Evolutionary conservation across 345 rosid genomes (phyloP).

Genomic region (sweet orange (Citrus sinensis)): DVS_A1.0 CM039164.1:15451501-15452000

Average conservation of each 20-base stretch:
- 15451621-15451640: background rate
- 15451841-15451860: slow-evolving; percentile 85
- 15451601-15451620: slow-evolving; percentile 90
- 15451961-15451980: background rate
- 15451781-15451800: slow-evolving; percentile 32
- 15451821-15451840: slow-evolving; percentile 96
- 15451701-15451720: background rate
- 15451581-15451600: slow-evolving; percentile 98
- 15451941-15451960: background rate
- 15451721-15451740: background rate
- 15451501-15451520: slow-evolving; percentile 58
- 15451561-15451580: slow-evolving; percentile 90
- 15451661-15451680: background rate
- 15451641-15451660: background rate
- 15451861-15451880: slow-evolving; percentile 96
- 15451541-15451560: slow-evolving; percentile 97
- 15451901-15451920: slow-evolving; percentile 13
- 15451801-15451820: slow-evolving; percentile 98
- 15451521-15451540: slow-evolving; percentile 97
- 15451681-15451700: background rate
- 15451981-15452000: background rate
- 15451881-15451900: slow-evolving; percentile 63
- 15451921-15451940: background rate
- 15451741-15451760: background rate
- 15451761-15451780: background rate